Percentiles rank a stretch among this genome's conserved stretches.
Conservation (phyloP, 371 early-diverging fungal species). For the Rhizopus delemar region DNA sequence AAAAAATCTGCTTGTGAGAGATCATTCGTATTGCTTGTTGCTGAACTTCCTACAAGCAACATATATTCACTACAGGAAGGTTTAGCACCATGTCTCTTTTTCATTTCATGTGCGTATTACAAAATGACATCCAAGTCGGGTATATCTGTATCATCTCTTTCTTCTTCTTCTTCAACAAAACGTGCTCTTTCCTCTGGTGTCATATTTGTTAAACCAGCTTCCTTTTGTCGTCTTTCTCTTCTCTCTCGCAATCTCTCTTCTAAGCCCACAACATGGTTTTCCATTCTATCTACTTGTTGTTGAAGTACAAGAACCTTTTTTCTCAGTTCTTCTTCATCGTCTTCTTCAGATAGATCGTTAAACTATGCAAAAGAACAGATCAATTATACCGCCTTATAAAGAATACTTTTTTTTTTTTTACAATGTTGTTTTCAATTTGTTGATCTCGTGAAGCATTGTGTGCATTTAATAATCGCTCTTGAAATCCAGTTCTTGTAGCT, state of each 20-base stretch:
- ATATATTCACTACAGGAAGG: slow-evolving; percentile 33
- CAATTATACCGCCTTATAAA: too few species aligned
- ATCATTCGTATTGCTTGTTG: slow-evolving; percentile 27
- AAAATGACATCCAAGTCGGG: slow-evolving; percentile 20
- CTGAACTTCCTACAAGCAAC: slow-evolving; percentile 26
- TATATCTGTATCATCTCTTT: slow-evolving; percentile 7
- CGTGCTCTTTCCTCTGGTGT: slow-evolving; percentile 44
- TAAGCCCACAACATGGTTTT: slow-evolving; percentile 18
- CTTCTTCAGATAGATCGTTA: not conserved
- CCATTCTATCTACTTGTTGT: slow-evolving; percentile 16
- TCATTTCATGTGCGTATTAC: slow-evolving; percentile 5
- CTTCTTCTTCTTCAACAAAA: slow-evolving; percentile 16
- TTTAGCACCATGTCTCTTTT: not conserved
- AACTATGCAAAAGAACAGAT: not conserved
- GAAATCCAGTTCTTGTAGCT: slow-evolving; percentile 30
- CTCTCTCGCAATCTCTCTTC: slow-evolving; percentile 19
- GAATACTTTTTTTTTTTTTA: slow-evolving; percentile 15
- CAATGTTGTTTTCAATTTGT: slow-evolving; percentile 26
- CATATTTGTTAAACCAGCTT: slow-evolving; percentile 34
- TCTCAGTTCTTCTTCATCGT: slow-evolving; percentile 22
- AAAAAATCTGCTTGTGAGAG: slow-evolving; percentile 27
- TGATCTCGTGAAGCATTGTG: slow-evolving; percentile 18
- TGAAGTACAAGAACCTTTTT: slow-evolving; percentile 6
- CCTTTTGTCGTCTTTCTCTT: slow-evolving; percentile 20
- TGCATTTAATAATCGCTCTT: slow-evolving; percentile 30